Conservation (phyloP, 306 rosid species). For the Chamaecrista fasciculata region DNA sequence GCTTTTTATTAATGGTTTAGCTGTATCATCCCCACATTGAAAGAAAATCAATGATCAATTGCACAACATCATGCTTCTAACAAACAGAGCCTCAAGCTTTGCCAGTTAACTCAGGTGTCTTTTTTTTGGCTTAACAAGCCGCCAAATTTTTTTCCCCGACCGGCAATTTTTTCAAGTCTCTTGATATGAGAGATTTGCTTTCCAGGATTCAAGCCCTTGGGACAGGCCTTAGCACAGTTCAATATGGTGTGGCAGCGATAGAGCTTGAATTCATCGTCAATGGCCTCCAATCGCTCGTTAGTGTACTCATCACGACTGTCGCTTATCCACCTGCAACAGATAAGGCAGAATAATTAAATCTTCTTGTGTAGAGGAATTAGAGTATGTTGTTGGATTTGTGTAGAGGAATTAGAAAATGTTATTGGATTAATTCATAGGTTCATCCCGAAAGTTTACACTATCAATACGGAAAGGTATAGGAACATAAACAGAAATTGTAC, state of each 20-base stretch:
- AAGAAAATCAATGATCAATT: slow-evolving; percentile 29
- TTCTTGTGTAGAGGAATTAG: background rate
- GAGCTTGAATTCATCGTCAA: slow-evolving; percentile 95
- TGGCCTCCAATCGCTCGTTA: slow-evolving; percentile 82
- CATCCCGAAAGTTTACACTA: no score
- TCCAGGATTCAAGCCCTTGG: slow-evolving; percentile 98
- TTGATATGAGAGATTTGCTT: slow-evolving; percentile 85
- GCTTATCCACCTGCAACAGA: slow-evolving; percentile 78
- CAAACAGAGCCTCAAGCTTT: slow-evolving; percentile 25
- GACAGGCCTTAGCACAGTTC: slow-evolving; percentile 97
- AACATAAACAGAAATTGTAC: background rate
- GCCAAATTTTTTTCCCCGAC: no score
- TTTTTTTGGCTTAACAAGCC: no score
- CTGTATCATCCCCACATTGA: slow-evolving; percentile 30
- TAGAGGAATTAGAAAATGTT: no score
- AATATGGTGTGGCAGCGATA: slow-evolving; percentile 99
- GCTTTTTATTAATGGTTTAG: slow-evolving; percentile 55
- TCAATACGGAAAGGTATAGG: no score
- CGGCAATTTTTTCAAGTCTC: slow-evolving; percentile 44
- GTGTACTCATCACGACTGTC: slow-evolving; percentile 98
- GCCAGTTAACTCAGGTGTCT: no score
- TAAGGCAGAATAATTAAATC: background rate
- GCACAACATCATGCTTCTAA: slow-evolving; percentile 38
- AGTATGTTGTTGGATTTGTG: background rate
- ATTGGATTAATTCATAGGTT: no score